These are phyloP conservation scores for Myriangium duriaei DNA, from an alignment of 2,329 filamentous ascomycete genomes.

Conservation along the genomic window DNA sequence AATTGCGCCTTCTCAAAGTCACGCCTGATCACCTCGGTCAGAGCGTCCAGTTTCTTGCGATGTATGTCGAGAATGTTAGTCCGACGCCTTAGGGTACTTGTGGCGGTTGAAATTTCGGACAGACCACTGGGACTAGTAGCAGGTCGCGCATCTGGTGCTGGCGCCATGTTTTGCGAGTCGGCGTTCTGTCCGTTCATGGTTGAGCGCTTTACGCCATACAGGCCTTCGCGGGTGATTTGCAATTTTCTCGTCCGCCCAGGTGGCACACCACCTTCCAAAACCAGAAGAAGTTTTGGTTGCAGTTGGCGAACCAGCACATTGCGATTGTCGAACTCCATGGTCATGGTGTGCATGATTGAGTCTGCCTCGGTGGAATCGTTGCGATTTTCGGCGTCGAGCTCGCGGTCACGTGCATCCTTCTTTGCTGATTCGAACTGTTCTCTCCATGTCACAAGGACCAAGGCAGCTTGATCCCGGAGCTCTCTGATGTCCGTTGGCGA, in stretches of 20 bases:
- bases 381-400: constrained; percentile 13
- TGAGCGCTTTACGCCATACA: constrained; percentile 15
- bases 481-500: constrained; percentile 36
- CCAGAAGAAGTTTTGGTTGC: constrained; percentile 34
- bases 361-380: constrained; percentile 7
- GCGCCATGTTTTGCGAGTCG: not conserved
- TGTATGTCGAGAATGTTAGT: constrained; percentile 36
- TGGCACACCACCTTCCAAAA: constrained; percentile 36
- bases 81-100: constrained; percentile 26
- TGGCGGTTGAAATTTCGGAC: constrained; percentile 19
- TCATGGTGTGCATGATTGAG: constrained; percentile 28
- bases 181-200: constrained; percentile 22
- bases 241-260: constrained; percentile 27
- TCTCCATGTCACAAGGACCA: constrained; percentile 39
- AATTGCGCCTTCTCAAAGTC: constrained; percentile 36
- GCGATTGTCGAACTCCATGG: constrained; percentile 32
- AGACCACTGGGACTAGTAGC: constrained; percentile 8
- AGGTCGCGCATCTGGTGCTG: not conserved
- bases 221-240: constrained; percentile 32
- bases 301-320: constrained; percentile 36
- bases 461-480: constrained; percentile 36
- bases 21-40: constrained; percentile 30
- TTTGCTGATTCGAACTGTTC: constrained; percentile 25
- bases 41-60: constrained; percentile 34
- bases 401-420: constrained; percentile 13